phyloP scores from a whole-genome alignment of 352 stramenopile genomes.

The Pythium aristosporum region DNA sequence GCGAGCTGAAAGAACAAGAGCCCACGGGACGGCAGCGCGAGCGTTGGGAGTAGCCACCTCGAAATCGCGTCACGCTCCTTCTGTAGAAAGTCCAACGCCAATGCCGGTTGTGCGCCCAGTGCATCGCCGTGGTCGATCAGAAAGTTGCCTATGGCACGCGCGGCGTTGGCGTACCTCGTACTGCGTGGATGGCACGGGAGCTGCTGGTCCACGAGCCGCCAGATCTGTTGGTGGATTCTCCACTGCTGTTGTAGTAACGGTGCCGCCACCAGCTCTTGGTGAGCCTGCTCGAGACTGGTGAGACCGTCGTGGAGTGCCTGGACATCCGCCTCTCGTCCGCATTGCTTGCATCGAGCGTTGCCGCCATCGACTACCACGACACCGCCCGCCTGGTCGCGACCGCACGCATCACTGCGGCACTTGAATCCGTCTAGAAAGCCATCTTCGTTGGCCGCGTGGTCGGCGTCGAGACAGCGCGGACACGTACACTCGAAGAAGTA shows the following conservation, averaged over 20 bases:
- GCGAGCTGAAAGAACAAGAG: slow-evolving; percentile 24
- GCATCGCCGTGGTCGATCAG: slow-evolving; percentile 23
- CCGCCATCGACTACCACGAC: slow-evolving; percentile 10
- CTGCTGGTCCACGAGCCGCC: slow-evolving; percentile 2
- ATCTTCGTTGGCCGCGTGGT: slow-evolving; percentile 3
- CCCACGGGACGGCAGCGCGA: slow-evolving; percentile 20
- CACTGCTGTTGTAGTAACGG: not conserved
- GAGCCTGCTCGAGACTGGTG: not conserved
- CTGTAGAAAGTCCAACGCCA: slow-evolving; percentile 16
- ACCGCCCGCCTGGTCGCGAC: not conserved
- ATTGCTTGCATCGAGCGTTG: slow-evolving; percentile 8
- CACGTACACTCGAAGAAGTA: slow-evolving; percentile 78
- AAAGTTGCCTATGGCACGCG: slow-evolving; percentile 24
- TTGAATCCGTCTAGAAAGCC: slow-evolving; percentile 21
- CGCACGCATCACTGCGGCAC: slow-evolving; percentile 9
- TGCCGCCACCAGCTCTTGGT: not conserved
- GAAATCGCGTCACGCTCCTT: slow-evolving; percentile 8
- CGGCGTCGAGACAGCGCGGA: slow-evolving; percentile 11
- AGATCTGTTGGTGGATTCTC: not conserved
- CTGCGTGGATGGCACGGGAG: slow-evolving; percentile 17
- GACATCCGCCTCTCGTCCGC: not conserved
- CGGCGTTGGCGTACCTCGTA: slow-evolving; percentile 7
- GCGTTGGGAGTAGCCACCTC: slow-evolving; percentile 15
- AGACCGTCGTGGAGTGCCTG: not conserved
- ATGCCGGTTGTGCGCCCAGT: not conserved